Percentiles rank a stretch among this genome's conserved stretches.
Conservation (phyloP, 352 stramenopile genomes). For the Peronospora destructor region DNA sequence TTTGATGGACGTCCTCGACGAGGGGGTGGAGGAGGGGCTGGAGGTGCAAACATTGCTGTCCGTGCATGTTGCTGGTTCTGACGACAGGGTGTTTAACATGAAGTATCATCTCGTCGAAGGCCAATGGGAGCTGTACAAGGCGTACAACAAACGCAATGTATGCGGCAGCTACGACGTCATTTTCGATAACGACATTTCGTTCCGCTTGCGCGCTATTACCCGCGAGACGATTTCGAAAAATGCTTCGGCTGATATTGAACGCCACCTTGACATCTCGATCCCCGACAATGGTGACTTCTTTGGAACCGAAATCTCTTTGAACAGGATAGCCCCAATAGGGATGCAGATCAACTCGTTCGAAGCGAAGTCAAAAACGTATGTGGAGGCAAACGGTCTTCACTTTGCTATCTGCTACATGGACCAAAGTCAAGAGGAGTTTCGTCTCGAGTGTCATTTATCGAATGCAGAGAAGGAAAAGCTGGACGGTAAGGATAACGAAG, state of each 20-base stretch:
- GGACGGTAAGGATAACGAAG: slow-evolving; percentile 18
- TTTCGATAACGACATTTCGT: slow-evolving; percentile 25
- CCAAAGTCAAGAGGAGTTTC: slow-evolving; percentile 24
- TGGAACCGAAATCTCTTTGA: slow-evolving; percentile 16
- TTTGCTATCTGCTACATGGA: slow-evolving; percentile 27
- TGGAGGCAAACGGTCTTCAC: slow-evolving; percentile 17
- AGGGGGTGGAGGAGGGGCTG: slow-evolving; percentile 15
- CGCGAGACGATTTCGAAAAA: slow-evolving; percentile 14
- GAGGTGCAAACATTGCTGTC: slow-evolving; percentile 11
- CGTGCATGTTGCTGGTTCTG: slow-evolving; percentile 19
- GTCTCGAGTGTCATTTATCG: slow-evolving; percentile 27
- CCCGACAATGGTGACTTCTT: slow-evolving; percentile 19
- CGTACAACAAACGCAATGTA: slow-evolving; percentile 11
- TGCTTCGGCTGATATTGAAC: slow-evolving; percentile 14
- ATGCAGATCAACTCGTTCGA: slow-evolving; percentile 22
- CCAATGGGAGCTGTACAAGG: slow-evolving; percentile 24
- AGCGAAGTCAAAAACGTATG: slow-evolving; percentile 17
- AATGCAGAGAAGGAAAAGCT: slow-evolving; percentile 16
- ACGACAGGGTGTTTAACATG: slow-evolving; percentile 20
- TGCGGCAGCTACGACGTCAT: slow-evolving; percentile 30
- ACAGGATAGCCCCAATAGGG: slow-evolving; percentile 8
- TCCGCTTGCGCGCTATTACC: slow-evolving; percentile 26
- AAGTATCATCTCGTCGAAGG: slow-evolving; percentile 38
- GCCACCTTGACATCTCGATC: slow-evolving; percentile 20
- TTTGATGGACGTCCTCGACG: slow-evolving; percentile 28